These are phyloP conservation scores for Petunia axillaris DNA, from an alignment of 257 asterid species.

Conservation along the genomic window DNA sequence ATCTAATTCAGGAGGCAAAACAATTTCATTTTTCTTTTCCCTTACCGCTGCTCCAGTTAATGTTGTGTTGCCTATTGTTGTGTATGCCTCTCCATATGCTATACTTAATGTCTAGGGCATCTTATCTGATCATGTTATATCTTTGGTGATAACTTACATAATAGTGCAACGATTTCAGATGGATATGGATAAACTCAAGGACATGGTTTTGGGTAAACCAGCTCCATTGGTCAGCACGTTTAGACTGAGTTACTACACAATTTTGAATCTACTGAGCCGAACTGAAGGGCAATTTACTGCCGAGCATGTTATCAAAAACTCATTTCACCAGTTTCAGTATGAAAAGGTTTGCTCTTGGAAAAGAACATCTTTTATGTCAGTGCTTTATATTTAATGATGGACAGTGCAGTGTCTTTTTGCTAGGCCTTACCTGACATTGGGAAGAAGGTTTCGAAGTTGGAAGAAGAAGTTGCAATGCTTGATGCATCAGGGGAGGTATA, in stretches of 20 bases:
- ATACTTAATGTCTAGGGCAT: background rate
- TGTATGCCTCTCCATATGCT: background rate
- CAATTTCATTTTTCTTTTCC: slow-evolving; percentile 1
- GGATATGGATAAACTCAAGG: slow-evolving; percentile 95
- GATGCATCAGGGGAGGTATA: slow-evolving; percentile 93
- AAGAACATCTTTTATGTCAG: slow-evolving; percentile 4
- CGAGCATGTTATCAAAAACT: slow-evolving; percentile 91
- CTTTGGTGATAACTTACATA: background rate
- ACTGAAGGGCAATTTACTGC: slow-evolving; percentile 98
- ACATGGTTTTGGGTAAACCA: slow-evolving; percentile 94
- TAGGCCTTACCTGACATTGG: slow-evolving; percentile 93
- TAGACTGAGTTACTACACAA: slow-evolving; percentile 91
- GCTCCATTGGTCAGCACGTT: slow-evolving; percentile 97
- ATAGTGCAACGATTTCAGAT: slow-evolving; percentile 48
- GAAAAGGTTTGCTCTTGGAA: slow-evolving; percentile 63
- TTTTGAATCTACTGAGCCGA: slow-evolving; percentile 91
- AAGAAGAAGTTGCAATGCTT: slow-evolving; percentile 85
- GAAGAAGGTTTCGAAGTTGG: slow-evolving; percentile 70
- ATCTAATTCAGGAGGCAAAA: background rate
- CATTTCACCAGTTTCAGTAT: slow-evolving; percentile 94
- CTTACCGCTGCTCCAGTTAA: background rate
- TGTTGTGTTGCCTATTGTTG: slow-evolving; percentile 7
- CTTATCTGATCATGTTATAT: slow-evolving; percentile 6
- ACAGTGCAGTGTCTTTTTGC: slow-evolving; percentile 31
- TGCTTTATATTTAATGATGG: slow-evolving; percentile 29